Base-by-base conservation (phyloP, 1,284 basidiomycete genomes). In the Vanrija humicola region DNA sequence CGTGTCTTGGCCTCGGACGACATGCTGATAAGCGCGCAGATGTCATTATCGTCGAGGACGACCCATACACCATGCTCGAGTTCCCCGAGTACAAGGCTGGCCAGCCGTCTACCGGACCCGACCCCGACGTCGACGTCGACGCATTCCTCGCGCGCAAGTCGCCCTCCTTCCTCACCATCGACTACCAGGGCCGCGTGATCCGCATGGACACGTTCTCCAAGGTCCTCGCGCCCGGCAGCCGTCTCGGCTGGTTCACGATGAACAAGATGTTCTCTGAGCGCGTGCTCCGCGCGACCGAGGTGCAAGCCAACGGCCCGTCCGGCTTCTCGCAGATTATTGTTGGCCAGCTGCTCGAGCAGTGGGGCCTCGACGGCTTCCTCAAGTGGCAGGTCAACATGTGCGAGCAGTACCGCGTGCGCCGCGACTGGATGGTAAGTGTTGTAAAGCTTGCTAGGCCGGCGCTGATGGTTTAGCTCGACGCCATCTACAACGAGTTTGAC, bases 11-110 rank as follows among this genome's bases (percentile, higher is more conserved):
- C n/a, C 5, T 42, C 39, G 16, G n/a, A 18, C 8, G 39, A 3
- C 9, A 7, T 16, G n/a, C 16, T 18, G 18, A 18, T 18, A 6
- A 3, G 39, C 38, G n/a, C 8, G 29, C 52, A 61, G 85, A 88
- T 59, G 63, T 86, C 16, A 81, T 87, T 56, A 86, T 86, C 58
- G 79, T 84, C 50, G 86, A 89, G 75, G 86, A 88, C 61, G 87
- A 89, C 71, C 88, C 87, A 15, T 89, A 89, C 73, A 88, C 82
- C 68, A 86, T 88, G 78, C 77, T 89, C 67, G 59, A 69, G 54
- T 62, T 65, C 45, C 59, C 62, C 25, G 48, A 55, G 7, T 64
- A 55, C 29, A 48, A 45, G 4, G 38, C 51, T 0, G 56, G 48
- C 34, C 16, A 26, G 10, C 19, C 25, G 12, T 29, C 51, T 5